Evolutionary conservation across 148 eudicot species (phyloP), one percentile per base, ranked within the genome.

Genomic region (Beta vulgaris): DNA sequence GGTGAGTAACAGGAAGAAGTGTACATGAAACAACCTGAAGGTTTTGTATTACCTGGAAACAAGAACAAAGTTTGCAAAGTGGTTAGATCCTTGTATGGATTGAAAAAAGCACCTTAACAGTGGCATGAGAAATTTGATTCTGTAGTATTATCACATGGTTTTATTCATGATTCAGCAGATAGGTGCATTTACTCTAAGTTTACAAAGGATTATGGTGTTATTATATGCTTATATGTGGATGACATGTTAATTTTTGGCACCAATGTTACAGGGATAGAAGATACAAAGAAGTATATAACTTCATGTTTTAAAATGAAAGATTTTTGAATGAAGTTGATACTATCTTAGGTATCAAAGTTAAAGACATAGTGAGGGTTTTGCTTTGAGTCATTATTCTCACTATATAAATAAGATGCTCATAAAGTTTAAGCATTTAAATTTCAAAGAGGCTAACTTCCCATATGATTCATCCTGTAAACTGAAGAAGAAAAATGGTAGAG

Each of bases 261-360:
- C 6, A 39, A 39, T 39, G 9, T 39, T 4, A 39, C 4, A 51
- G 9, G 8, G 23, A 51, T 51, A 18, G 28, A 39, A 14, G 70
- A 66, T 2, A 23, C 49, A 14, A 66, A 66, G 4, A 12, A 18
- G 7, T 28, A 69, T 26, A 12, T 69, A 14, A 26, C 36, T 18
- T 69, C 37, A 2, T n/a, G 19, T 1, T 69, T 69, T 12, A 13
- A 69, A 31, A 69, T 69, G 60, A 69, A 69, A 21, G 73, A 69
- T 49, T 26, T 69, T 26, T 69, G 21, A 44, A 44, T 29, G 60
- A 69, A 39, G 73, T 69, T 19, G 73, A 69, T 9, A 69, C 60
- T 4, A 69, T 69, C 9, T 26, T 69, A 23, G 60, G 73, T 0
- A 69, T 69, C 18, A 49, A 69, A 69, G 54, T 21, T 15, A 69